Evolutionary conservation across 163 green algal genomes (phyloP).

Genomic region (Scenedesmus sp.): DNA sequence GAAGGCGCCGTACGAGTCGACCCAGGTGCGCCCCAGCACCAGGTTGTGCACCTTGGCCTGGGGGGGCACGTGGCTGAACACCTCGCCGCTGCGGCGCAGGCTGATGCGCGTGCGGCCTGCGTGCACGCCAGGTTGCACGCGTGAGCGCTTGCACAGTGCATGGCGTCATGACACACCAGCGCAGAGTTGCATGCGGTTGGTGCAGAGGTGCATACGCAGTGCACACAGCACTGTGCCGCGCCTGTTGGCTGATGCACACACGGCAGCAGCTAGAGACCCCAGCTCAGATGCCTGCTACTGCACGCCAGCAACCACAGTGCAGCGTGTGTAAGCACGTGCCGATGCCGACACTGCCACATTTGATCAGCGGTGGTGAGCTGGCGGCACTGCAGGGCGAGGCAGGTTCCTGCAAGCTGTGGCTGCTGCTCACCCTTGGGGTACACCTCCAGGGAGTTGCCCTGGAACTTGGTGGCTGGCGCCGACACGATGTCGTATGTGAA

Average conservation of each 20-base stretch:
- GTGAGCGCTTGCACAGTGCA: no score
- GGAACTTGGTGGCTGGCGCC: slow-evolving; percentile 96
- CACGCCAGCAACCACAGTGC: background rate
- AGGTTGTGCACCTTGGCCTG: slow-evolving; percentile 95
- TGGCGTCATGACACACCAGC: no score
- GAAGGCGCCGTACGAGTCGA: slow-evolving; percentile 93
- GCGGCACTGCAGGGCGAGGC: background rate
- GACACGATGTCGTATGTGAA: slow-evolving; percentile 97
- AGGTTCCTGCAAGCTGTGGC: background rate
- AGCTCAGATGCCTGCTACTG: background rate
- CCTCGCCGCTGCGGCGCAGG: slow-evolving; percentile 84
- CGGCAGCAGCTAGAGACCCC: background rate
- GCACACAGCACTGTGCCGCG: no score
- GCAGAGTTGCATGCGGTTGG: no score
- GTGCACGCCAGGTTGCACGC: no score
- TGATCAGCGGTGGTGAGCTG: background rate
- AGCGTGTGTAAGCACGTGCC: background rate
- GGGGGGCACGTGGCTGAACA: slow-evolving; percentile 92
- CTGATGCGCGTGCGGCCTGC: slow-evolving; percentile 73
- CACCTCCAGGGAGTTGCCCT: slow-evolving; percentile 97
- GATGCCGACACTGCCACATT: background rate
- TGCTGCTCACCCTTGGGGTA: slow-evolving; percentile 84
- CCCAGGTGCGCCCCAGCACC: slow-evolving; percentile 89
- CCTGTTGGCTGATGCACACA: background rate
- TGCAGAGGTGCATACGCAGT: no score